phyloP scores from a whole-genome alignment of 495 filamentous ascomycete genomes.

The Daldinia concentrica region DNA sequence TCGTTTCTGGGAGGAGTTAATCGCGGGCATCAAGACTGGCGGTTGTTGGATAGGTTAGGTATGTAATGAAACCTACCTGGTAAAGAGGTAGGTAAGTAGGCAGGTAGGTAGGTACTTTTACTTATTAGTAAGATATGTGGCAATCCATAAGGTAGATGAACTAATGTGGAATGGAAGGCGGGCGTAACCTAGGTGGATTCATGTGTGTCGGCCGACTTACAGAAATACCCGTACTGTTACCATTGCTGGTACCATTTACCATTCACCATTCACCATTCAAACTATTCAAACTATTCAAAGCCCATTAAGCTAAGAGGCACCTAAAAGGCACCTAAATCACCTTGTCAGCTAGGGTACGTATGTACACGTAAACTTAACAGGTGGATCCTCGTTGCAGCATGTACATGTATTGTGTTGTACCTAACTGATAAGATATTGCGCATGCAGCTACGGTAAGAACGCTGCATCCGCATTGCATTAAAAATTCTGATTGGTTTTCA shows the following conservation, averaged over 20 bases:
- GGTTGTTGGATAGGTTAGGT: constrained; percentile 7
- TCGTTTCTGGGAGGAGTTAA: constrained; percentile 3
- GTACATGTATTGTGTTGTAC: constrained; percentile 13
- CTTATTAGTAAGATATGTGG: constrained; percentile 32
- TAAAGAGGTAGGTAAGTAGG: neutral
- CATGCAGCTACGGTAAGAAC: constrained; percentile 22
- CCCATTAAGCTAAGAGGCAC: neutral
- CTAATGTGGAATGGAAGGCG: constrained; percentile 20
- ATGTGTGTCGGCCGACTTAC: neutral
- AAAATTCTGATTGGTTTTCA: constrained; percentile 18
- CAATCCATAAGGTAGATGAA: constrained; percentile 28
- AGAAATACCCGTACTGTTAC: neutral
- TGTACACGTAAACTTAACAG: neutral
- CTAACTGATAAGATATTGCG: constrained; percentile 35
- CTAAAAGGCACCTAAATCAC: neutral
- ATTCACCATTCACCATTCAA: no score
- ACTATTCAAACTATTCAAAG: neutral
- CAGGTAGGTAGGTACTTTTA: constrained; percentile 3
- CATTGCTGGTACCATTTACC: neutral
- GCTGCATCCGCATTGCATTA: neutral
- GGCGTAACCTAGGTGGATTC: neutral
- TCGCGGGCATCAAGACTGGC: neutral
- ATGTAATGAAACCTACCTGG: constrained; percentile 1
- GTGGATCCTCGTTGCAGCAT: constrained; percentile 9
- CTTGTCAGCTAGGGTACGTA: neutral